phyloP scores from a whole-genome alignment of 345 rosid species.

The Balakata baccata region DNA sequence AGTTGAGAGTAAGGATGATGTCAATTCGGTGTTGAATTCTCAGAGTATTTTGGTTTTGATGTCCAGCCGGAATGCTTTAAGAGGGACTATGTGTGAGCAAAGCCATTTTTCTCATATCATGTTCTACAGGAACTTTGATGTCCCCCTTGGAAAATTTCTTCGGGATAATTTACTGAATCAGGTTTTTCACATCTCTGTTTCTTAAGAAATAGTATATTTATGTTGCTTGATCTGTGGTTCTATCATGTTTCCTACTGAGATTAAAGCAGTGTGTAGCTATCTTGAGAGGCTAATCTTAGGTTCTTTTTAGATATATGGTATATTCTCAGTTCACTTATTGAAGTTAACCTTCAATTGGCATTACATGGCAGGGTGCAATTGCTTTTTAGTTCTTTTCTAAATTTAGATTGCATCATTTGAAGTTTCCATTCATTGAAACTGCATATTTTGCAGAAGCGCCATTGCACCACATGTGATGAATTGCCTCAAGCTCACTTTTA shows the following conservation, averaged over 20 bases:
- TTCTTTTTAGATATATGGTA: slow-evolving; percentile 3
- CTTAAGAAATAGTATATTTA: slow-evolving; percentile 7
- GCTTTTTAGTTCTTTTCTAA: slow-evolving; percentile 1
- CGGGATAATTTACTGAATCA: slow-evolving; percentile 72
- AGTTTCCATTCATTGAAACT: slow-evolving; percentile 27
- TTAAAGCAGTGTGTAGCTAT: too few species aligned
- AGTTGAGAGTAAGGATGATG: slow-evolving; percentile 38
- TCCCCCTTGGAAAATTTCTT: slow-evolving; percentile 84
- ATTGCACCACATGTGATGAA: slow-evolving; percentile 56
- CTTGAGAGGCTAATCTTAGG: not conserved
- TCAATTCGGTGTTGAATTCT: slow-evolving; percentile 43
- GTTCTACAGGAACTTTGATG: slow-evolving; percentile 83
- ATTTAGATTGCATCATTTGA: slow-evolving; percentile 10
- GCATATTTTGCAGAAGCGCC: slow-evolving; percentile 54
- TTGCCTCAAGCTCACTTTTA: slow-evolving; percentile 75
- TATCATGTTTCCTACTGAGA: not conserved
- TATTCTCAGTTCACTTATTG: not conserved
- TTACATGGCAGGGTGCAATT: not conserved
- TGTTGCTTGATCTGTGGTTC: not conserved
- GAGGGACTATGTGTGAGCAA: slow-evolving; percentile 76
- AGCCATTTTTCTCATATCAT: slow-evolving; percentile 90
- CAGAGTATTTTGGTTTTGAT: slow-evolving; percentile 88
- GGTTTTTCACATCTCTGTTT: slow-evolving; percentile 41
- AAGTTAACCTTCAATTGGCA: not conserved
- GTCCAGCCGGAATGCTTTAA: slow-evolving; percentile 66